Evolutionary conservation across 768 basidiomycete species (phyloP).

Genomic region (Suillus americanus): DNA sequence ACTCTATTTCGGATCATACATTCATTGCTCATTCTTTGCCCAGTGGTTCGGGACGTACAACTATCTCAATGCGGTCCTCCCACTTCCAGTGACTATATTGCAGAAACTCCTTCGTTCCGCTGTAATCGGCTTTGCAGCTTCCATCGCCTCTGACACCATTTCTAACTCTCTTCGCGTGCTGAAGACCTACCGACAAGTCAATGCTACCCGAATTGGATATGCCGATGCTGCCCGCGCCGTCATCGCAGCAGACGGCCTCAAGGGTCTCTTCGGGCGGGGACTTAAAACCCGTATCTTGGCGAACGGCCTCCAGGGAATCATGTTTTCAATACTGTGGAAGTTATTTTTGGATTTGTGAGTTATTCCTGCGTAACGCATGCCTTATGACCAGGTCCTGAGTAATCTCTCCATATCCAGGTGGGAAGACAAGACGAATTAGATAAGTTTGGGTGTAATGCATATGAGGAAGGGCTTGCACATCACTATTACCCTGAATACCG

Average conservation of each 20-base stretch:
- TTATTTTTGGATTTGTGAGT: slow-evolving; percentile 86
- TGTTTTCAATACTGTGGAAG: slow-evolving; percentile 92
- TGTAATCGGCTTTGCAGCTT: slow-evolving; percentile 88
- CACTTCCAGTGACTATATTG: slow-evolving; percentile 47
- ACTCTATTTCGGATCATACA: background rate
- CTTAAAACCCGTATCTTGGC: slow-evolving; percentile 86
- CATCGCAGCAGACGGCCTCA: slow-evolving; percentile 70
- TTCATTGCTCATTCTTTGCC: slow-evolving; percentile 15
- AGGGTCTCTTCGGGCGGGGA: slow-evolving; percentile 84
- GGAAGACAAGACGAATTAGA: slow-evolving; percentile 31
- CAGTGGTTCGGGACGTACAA: slow-evolving; percentile 90
- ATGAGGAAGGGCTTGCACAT: background rate
- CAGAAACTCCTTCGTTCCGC: slow-evolving; percentile 76
- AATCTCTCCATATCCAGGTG: slow-evolving; percentile 22
- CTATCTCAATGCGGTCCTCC: slow-evolving; percentile 65
- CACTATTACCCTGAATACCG: background rate
- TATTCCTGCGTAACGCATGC: background rate
- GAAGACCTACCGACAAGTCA: slow-evolving; percentile 95
- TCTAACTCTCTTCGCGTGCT: slow-evolving; percentile 90
- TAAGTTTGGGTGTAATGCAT: background rate
- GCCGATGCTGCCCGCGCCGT: slow-evolving; percentile 74
- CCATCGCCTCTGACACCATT: slow-evolving; percentile 79
- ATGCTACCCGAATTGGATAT: slow-evolving; percentile 80
- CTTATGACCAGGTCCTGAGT: background rate
- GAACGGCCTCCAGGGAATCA: slow-evolving; percentile 88